These are phyloP conservation scores for Fusarium sp. DNA, from an alignment of 2,329 filamentous ascomycete species.

Conservation along the genomic window DNA sequence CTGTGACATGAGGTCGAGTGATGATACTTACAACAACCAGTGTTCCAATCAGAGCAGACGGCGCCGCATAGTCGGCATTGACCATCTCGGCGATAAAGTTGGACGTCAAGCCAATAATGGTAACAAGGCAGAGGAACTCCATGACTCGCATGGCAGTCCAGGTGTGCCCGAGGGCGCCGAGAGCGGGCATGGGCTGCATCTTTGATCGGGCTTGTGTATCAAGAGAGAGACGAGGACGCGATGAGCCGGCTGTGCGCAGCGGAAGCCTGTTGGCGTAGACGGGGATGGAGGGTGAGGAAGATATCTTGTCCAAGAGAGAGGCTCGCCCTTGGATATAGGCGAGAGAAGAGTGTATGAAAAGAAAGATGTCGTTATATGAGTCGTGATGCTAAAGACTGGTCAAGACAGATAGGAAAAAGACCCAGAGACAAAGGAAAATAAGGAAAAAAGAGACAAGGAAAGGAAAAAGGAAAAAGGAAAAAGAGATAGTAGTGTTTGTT, in stretches of 20 bases:
- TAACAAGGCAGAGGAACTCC: slow-evolving; percentile 76
- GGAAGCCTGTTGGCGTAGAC: slow-evolving; percentile 57
- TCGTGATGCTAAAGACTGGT: slow-evolving; percentile 27
- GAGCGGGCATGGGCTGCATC: slow-evolving; percentile 62
- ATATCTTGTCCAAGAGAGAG: slow-evolving; percentile 47
- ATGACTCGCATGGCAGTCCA: slow-evolving; percentile 79
- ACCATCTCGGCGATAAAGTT: slow-evolving; percentile 86
- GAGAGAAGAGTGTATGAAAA: slow-evolving; percentile 23
- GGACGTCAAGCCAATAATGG: slow-evolving; percentile 81
- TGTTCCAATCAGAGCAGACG: slow-evolving; percentile 79
- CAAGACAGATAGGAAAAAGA: slow-evolving; percentile 34
- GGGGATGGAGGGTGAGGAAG: slow-evolving; percentile 50
- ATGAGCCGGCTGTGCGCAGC: slow-evolving; percentile 54
- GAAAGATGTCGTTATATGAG: slow-evolving; percentile 20
- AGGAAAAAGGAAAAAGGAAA: slow-evolving; percentile 37
- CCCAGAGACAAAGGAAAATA: slow-evolving; percentile 45
- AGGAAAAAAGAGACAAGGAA: slow-evolving; percentile 43
- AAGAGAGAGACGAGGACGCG: slow-evolving; percentile 57
- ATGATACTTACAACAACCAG: slow-evolving; percentile 76
- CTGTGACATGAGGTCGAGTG: not conserved
- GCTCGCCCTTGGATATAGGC: slow-evolving; percentile 40
- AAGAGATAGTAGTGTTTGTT: slow-evolving; percentile 33
- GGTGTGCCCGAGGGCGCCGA: slow-evolving; percentile 80
- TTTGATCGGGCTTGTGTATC: slow-evolving; percentile 50
- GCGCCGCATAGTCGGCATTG: slow-evolving; percentile 70